Evolutionary conservation across 371 early-diverging fungal species (phyloP), one percentile per base, ranked within the genome.

Genomic region (Mycotypha africana): DNA sequence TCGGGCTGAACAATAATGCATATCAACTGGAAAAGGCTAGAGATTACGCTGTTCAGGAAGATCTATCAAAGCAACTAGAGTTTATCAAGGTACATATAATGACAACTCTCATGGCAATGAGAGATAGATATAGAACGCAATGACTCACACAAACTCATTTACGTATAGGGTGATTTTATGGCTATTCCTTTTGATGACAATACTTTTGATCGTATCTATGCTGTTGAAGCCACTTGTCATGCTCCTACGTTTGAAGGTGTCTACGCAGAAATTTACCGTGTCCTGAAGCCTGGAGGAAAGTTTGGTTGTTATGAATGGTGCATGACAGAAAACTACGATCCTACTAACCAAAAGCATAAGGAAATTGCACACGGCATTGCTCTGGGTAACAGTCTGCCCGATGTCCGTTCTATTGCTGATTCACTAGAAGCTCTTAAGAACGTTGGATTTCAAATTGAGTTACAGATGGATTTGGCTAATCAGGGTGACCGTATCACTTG

Each of bases 291-390:
- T 28, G 95, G 96, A 25, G 88, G 85, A 32, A 66, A 67, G 45
- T 92, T 92, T 76, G 91, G 91, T 23, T 79, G 85, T 58, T 93
- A 93, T 71, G 95, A 95, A 74, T 95, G 94, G 93, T 84, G 86
- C 53, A 82, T 86, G 62, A 92, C 93, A 8, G 90, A 87, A 30
- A 74, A 74, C 45, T 95, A 82, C 53, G 85, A 95, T 58, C 80
- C 79, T 30, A 62, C 47, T 40, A 84, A 92, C 60, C 67, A 83
- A 25, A 70, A 70, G 19, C 93, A 93, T 55, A 75, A 69, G 34
- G 74, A 77, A 38, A 82, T 93, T 50, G 83, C 86, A 46, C 83
- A 82, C 45, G 86, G 84, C 23, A 81, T 95, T 51, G 93, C 93
- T 66, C 73, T 82, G 35, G 93, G 93, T 35, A 88, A 93, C 61